A percentile compares a stretch with the other conserved stretches of the same genome.
phyloP scores from a whole-genome alignment of 2,329 filamentous ascomycete species.

The Atkinsonella hypoxylon region DNA sequence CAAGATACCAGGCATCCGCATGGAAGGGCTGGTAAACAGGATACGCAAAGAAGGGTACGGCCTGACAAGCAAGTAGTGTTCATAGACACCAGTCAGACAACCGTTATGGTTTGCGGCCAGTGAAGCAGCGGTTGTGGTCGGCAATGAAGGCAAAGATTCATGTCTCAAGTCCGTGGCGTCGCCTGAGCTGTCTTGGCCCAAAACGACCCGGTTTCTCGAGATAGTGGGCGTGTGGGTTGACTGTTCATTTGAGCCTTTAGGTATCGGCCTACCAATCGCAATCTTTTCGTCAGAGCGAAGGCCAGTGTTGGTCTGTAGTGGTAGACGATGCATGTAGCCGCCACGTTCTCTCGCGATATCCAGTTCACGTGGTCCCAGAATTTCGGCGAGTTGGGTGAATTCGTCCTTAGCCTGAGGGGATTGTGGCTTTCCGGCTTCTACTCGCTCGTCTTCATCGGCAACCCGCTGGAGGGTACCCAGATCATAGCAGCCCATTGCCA shows the following conservation, averaged over 20 bases:
- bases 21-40: conserved; percentile 55
- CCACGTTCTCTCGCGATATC: conserved; percentile 49
- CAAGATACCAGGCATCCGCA: conserved; percentile 55
- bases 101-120: conserved; percentile 11
- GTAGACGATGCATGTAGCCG: conserved; percentile 46
- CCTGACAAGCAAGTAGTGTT: conserved; percentile 51
- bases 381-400: conserved; percentile 53
- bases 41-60: conserved; percentile 55
- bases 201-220: conserved; percentile 9
- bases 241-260: background rate
- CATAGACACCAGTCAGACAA: conserved; percentile 24
- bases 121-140: conserved; percentile 1
- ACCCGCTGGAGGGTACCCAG: conserved; percentile 48
- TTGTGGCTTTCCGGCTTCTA: conserved; percentile 2
- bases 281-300: conserved; percentile 4
- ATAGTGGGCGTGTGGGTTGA: background rate
- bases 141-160: background rate
- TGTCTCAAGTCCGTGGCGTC: background rate
- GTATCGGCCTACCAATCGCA: background rate
- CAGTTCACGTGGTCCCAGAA: conserved; percentile 56
- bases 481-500: conserved; percentile 54
- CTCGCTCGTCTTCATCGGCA: conserved; percentile 7
- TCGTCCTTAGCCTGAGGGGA: conserved; percentile 38
- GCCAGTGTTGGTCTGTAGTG: conserved; percentile 6
- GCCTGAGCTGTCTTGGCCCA: background rate